A percentile compares a stretch with the other conserved stretches of the same genome.
Conservation (phyloP, 148 eudicot species). For the Fagopyrum homotropicum region DNA sequence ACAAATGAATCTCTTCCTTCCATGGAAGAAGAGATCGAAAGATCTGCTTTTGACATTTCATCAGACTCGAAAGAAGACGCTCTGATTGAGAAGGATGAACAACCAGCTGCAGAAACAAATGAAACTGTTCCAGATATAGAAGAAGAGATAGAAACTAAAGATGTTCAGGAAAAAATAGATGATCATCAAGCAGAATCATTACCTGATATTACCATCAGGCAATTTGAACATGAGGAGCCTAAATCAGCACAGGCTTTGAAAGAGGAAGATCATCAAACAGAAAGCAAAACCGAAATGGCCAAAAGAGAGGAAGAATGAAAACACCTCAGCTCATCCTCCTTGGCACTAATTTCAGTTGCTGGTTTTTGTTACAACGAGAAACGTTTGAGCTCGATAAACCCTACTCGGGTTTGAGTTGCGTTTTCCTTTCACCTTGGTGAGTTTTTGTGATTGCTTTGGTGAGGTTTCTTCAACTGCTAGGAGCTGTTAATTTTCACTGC, state of each 20-base stretch:
- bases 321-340: background rate
- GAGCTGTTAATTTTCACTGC: background rate
- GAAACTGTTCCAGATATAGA: background rate
- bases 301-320: slow-evolving; percentile 2
- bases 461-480: slow-evolving; percentile 10
- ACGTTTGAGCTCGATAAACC: background rate
- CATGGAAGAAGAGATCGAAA: slow-evolving; percentile 3
- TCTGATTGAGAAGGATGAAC: background rate
- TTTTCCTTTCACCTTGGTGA: slow-evolving; percentile 9
- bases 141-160: background rate
- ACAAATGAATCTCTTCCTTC: background rate
- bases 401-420: background rate
- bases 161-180: background rate
- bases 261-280: slow-evolving; percentile 5
- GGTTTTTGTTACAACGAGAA: background rate
- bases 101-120: background rate
- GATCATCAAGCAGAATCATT: background rate
- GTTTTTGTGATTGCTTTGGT: slow-evolving; percentile 11
- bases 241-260: slow-evolving; percentile 9
- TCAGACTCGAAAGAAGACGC: background rate
- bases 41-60: background rate
- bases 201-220: background rate
- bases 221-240: background rate
- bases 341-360: background rate
- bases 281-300: background rate